Evolutionary conservation across 768 basidiomycete species (phyloP), one percentile per base, ranked within the genome.

Genomic region (Naganishia randhawae): DNA sequence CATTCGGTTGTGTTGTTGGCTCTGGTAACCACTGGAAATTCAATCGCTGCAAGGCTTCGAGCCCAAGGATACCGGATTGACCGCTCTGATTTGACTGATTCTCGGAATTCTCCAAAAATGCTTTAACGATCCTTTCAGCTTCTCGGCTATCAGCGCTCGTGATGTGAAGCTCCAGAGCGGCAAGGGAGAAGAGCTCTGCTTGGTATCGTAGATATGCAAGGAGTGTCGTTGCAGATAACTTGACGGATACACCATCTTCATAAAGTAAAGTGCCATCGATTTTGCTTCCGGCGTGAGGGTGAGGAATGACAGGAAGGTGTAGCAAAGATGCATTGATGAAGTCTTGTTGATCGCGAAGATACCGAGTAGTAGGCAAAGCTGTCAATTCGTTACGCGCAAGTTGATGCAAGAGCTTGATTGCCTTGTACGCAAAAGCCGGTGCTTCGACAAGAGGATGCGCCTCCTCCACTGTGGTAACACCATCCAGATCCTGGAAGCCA

Each of bases 141-240:
- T 63, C 65, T 3, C 17, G 52, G 48, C 53, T 57, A 19, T 42
- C 39, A 5, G 51, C 35, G 10, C 45, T 25, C 16, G 66, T 39
- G 25, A 65, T 29, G 41, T 70, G 65, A 22, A 70, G 45, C 31
- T 70, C 69, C 16, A 70, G 33, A n/a, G 69, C 63, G 7, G 69
- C 65, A 19, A 70, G 50, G 6, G 66, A 31, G 45, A 70, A 50
- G 6, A 67, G 48, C 16, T 50, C 39, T 19, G 65, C 55, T 33
- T 70, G 57, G 54, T 63, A 70, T n/a, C 50, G 65, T 5, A 66
- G 39, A 32, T 32, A 55, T 11, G 32, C 51, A 65, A 41, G n/a
- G 29, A 64, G 61, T 25, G 53, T 54, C 31, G 17, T 22, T 32
- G 31, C 63, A 41, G 39, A 32, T 39, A 33, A 54, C 32, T 57